Conservation (phyloP, 208 protist genomes). For the Leishmania turanica region DNA sequence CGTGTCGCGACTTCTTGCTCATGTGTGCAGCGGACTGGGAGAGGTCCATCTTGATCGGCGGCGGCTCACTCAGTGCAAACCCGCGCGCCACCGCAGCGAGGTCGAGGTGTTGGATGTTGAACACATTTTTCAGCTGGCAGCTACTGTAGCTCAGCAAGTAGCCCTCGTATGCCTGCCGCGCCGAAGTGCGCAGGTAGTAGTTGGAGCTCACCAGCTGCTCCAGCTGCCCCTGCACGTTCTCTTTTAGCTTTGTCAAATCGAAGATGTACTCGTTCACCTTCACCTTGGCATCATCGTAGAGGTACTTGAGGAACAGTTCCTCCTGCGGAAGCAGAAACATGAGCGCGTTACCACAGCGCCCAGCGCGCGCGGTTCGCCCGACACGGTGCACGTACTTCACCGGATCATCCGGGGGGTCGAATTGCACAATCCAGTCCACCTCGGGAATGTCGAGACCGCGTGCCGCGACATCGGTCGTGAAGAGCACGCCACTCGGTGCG, state of each 20-base stretch:
- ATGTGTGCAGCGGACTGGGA: conserved; percentile 91
- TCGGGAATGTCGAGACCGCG: conserved; percentile 99
- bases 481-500: conserved; percentile 96
- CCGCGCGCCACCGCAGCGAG: conserved; percentile 94
- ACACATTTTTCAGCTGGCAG: conserved; percentile 98
- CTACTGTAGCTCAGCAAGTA: conserved; percentile 99
- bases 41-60: conserved; percentile 91
- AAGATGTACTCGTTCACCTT: conserved; percentile 99
- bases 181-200: conserved; percentile 98
- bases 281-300: conserved; percentile 97
- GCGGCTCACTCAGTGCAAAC: conserved; percentile 92
- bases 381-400: conserved; percentile 99
- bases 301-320: conserved; percentile 98
- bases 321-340: conserved; percentile 99
- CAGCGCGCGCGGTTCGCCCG: conserved; percentile 97
- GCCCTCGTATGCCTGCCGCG: conserved; percentile 97
- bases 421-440: conserved; percentile 99
- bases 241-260: conserved; percentile 96
- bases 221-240: conserved; percentile 91
- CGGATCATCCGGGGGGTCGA: conserved; percentile 99
- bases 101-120: conserved; percentile 97
- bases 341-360: conserved; percentile 92
- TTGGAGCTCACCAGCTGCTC: conserved; percentile 98
- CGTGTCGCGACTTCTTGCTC: conserved; percentile 86
- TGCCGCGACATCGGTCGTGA: conserved; percentile 99